These are phyloP conservation scores for Conticribra guillardii DNA, from an alignment of 108 stramenopile species.

Conservation along the genomic window DNA sequence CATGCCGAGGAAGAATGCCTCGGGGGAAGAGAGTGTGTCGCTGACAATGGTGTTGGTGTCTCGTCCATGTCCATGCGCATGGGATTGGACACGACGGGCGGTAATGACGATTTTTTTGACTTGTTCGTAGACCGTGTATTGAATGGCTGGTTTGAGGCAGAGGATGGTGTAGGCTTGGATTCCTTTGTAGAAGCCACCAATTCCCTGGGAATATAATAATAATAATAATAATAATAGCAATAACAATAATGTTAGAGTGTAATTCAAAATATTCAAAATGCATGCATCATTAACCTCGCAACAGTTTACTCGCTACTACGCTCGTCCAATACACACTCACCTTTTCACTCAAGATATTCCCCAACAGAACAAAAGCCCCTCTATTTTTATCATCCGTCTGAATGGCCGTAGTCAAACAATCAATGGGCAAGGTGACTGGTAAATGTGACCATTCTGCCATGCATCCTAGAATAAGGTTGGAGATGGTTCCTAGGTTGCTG, in stretches of 20 bases:
- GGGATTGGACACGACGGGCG: constrained; percentile 21
- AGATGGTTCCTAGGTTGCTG: constrained; percentile 38
- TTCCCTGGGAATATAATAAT: too few species aligned
- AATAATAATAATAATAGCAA: background rate
- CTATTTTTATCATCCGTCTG: constrained; percentile 65
- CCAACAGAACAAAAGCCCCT: constrained; percentile 59
- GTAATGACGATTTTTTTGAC: constrained; percentile 61
- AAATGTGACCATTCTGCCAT: constrained; percentile 88
- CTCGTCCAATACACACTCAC: too few species aligned
- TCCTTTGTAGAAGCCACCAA: constrained; percentile 85
- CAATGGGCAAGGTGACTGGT: constrained; percentile 89
- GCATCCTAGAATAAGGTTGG: constrained; percentile 64
- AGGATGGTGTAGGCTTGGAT: constrained; percentile 87
- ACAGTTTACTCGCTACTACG: too few species aligned
- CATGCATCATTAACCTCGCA: too few species aligned
- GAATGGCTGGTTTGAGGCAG: constrained; percentile 93
- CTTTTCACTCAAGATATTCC: constrained; percentile 62
- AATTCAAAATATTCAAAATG: too few species aligned
- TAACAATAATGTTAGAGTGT: background rate
- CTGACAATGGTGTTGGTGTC: constrained; percentile 8
- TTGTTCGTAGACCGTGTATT: constrained; percentile 92
- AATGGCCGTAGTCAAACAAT: constrained; percentile 78
- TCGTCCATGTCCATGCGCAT: background rate
- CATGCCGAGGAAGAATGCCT: constrained; percentile 92
- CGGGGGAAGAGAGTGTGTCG: constrained; percentile 52